Conservation (phyloP, 768 basidiomycete species). For the Lactarius quietus region DNA sequence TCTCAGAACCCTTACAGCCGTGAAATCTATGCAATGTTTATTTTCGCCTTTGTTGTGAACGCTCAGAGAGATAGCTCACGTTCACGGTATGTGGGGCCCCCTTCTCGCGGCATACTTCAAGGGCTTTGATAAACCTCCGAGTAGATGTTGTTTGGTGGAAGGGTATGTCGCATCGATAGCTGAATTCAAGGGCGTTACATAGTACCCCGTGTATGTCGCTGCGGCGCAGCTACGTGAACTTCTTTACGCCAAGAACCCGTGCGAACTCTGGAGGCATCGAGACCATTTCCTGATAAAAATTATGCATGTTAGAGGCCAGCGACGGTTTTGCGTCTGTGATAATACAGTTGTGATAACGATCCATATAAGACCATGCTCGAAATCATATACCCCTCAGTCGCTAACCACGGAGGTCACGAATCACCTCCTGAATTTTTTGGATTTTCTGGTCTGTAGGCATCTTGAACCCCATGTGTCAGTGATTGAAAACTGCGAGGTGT, state of each 20-base stretch:
- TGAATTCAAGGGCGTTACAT: slow-evolving; percentile 8
- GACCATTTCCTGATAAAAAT: not conserved
- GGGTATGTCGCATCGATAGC: slow-evolving; percentile 17
- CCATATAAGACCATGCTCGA: not conserved
- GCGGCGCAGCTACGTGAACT: not conserved
- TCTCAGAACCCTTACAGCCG: too few relatives aligned
- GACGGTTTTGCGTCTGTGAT: not conserved
- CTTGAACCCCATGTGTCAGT: slow-evolving; percentile 32
- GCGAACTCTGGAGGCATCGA: slow-evolving; percentile 19
- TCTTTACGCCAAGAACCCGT: not conserved
- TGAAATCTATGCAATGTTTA: too few relatives aligned
- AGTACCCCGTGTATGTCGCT: slow-evolving; percentile 5
- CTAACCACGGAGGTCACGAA: slow-evolving; percentile 37
- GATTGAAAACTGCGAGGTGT: not conserved
- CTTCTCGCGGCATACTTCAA: slow-evolving; percentile 20
- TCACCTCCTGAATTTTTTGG: slow-evolving; percentile 47
- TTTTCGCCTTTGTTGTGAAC: too few relatives aligned
- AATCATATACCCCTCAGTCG: slow-evolving; percentile 9
- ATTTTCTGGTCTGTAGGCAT: slow-evolving; percentile 55
- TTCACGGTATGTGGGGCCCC: slow-evolving; percentile 1
- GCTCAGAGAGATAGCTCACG: not conserved
- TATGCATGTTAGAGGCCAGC: not conserved
- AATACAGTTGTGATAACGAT: slow-evolving; percentile 5
- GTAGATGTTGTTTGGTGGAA: not conserved
- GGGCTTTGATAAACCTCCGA: not conserved